phyloP scores from a whole-genome alignment of 2,329 filamentous ascomycete species.

The Xenoacremonium recifei region DNA sequence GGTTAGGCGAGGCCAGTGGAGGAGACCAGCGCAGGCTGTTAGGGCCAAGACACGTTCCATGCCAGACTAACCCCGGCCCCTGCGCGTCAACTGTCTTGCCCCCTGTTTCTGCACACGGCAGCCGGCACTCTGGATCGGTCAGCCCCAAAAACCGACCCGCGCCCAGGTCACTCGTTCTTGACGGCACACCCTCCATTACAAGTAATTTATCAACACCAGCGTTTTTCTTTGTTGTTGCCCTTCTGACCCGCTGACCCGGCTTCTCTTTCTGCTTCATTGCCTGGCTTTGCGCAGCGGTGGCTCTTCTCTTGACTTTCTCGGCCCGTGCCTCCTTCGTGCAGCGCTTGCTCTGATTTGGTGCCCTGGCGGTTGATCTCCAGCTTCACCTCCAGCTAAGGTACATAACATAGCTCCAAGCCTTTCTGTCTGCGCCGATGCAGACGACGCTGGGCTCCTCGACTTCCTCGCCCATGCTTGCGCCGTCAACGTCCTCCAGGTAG shows the following conservation, averaged over 20 bases:
- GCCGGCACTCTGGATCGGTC: conserved; percentile 14
- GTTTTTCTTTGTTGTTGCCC: conserved; percentile 10
- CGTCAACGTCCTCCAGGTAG: conserved; percentile 17
- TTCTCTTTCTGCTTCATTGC: no score
- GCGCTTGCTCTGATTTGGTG: no score
- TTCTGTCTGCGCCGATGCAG: conserved; percentile 8
- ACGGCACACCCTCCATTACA: not conserved
- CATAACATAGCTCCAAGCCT: not conserved
- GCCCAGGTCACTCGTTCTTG: not conserved
- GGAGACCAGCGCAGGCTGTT: no score
- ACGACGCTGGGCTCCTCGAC: conserved; percentile 18
- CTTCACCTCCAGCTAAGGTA: no score
- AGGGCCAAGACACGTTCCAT: not conserved
- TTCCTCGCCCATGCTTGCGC: conserved; percentile 27
- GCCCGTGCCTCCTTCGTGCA: no score
- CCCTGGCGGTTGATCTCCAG: no score
- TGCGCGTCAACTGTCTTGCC: conserved; percentile 16
- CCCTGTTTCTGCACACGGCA: conserved; percentile 9
- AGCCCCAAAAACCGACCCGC: conserved; percentile 6
- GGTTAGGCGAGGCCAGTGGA: no score
- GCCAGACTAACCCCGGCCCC: conserved; percentile 4
- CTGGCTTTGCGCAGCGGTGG: no score
- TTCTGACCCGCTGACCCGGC: no score
- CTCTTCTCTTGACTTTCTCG: no score
- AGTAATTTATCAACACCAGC: conserved; percentile 9